Base-by-base conservation (phyloP, 768 basidiomycete species). In the Suillus ampliporus region DNA sequence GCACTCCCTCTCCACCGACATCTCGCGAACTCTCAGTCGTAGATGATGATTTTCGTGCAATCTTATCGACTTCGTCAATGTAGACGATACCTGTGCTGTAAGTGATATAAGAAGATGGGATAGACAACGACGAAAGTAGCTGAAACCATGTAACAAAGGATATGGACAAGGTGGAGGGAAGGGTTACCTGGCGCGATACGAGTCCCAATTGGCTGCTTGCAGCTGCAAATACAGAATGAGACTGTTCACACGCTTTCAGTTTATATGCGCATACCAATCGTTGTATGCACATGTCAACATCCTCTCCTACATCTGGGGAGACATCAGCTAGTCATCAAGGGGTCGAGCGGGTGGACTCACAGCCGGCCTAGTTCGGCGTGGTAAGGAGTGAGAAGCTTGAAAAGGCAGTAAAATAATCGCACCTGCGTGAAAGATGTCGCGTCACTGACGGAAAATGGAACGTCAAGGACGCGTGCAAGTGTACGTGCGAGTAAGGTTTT, bases 21-120 rank as follows among this genome's bases (percentile, higher is more conserved):
- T 98, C 96, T 67, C 91, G 84, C 6, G 89, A 86, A 4, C 88
- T 86, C 66, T 92, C 91, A 34, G 81, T 79, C 26, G 78, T 77
- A 48, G 83, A 76, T 43, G 70, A 68, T 15, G 73, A 66, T 68
- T 86, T 90, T 54, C 87, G 84, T 15, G 94, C 91, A 62, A 97
- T 88, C 78, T 99, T 98, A 79, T 98, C 97, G 2, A 95, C 81
- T 78, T 99, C 97, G 70, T 99, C 97, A 52, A 99, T 95, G 72
- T 97, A 97, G 37, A 98, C 89, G 64, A 99, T 97, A 7, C 96
- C 96, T 73, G 89, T 89, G 71, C 94, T 96, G 61, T 41, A 21
- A 54, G 43, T 54, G 26, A 44, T 58, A 58, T 11, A 19, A 14
- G 66, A 73, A 17, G 68, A 38, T 13, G 44, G 23, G 34, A 58